Evolutionary conservation across 2,329 filamentous ascomycete species (phyloP).

Genomic region (Xylaria sp.): DNA sequence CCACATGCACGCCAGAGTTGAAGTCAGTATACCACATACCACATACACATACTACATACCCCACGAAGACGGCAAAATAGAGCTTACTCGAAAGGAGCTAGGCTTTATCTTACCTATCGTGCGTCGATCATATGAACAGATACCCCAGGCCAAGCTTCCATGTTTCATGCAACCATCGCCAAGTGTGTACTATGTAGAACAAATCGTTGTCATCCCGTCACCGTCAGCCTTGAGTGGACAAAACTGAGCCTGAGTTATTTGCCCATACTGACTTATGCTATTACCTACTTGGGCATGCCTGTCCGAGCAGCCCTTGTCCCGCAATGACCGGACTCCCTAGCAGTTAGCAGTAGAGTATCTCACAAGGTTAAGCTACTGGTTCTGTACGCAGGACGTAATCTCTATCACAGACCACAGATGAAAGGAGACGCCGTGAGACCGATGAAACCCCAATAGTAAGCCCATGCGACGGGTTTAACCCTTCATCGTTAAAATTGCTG

Average conservation of each 20-base stretch:
- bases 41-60: background rate
- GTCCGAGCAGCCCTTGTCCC: background rate
- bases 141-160: slow-evolving; percentile 1
- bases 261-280: background rate
- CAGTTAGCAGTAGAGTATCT: too few relatives aligned
- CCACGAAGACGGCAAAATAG: slow-evolving; percentile 3
- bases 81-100: slow-evolving; percentile 2
- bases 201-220: background rate
- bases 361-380: too few relatives aligned
- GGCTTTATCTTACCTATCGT: slow-evolving; percentile 1
- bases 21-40: background rate
- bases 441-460: slow-evolving; percentile 17
- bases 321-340: background rate
- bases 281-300: background rate
- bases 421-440: slow-evolving; percentile 10
- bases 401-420: background rate
- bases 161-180: slow-evolving; percentile 18
- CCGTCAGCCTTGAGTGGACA: slow-evolving; percentile 1
- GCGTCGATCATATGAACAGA: slow-evolving; percentile 24
- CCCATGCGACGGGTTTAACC: slow-evolving; percentile 6
- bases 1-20: slow-evolving; percentile 20
- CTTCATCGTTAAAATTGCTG: slow-evolving; percentile 1
- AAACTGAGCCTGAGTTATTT: background rate
- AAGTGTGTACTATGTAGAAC: background rate
- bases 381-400: too few relatives aligned